phyloP scores from a whole-genome alignment of 257 asterid species.

The Ophiorrhiza pumila region DNA sequence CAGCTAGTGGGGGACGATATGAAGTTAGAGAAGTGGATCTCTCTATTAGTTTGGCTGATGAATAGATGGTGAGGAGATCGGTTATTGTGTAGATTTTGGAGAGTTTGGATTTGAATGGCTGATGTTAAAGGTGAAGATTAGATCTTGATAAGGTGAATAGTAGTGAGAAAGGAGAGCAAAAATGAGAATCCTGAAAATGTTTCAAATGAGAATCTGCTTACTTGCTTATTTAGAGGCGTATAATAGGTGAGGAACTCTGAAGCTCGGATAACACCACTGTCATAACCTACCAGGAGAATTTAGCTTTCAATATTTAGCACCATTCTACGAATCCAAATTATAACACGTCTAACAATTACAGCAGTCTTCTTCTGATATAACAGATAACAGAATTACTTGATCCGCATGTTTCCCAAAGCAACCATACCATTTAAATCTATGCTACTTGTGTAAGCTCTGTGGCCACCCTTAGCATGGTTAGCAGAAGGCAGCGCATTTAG shows the following conservation, averaged over 20 bases:
- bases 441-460: conserved; percentile 79
- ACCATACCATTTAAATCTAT: conserved; percentile 71
- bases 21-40: too few relatives aligned
- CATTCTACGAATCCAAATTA: not conserved
- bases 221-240: conserved; percentile 90
- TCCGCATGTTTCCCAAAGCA: not conserved
- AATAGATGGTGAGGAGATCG: too few relatives aligned
- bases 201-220: too few relatives aligned
- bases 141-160: too few relatives aligned
- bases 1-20: too few relatives aligned
- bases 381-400: not conserved
- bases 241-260: conserved; percentile 90
- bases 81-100: too few relatives aligned
- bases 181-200: too few relatives aligned
- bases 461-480: conserved; percentile 93
- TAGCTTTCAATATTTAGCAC: not conserved
- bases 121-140: too few relatives aligned
- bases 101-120: too few relatives aligned
- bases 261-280: conserved; percentile 66
- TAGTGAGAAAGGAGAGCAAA: too few relatives aligned
- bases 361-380: not conserved
- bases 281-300: conserved; percentile 45
- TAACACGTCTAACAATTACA: not conserved
- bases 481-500: conserved; percentile 87
- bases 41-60: too few relatives aligned